Conservation (phyloP, 768 basidiomycete genomes). For the Omphalotus guepiniiformis region DNA sequence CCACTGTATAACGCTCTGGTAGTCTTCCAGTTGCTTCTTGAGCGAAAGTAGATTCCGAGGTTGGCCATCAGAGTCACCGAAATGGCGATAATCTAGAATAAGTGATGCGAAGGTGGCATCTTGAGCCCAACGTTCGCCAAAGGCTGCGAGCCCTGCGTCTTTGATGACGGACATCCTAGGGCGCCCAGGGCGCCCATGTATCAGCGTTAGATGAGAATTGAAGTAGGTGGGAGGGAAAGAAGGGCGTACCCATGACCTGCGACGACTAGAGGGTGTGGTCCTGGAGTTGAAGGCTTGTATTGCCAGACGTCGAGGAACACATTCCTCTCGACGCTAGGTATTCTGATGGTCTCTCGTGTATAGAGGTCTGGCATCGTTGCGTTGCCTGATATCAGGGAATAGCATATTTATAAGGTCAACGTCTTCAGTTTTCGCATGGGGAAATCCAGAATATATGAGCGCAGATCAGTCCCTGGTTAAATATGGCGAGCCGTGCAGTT, state of each 20-base stretch:
- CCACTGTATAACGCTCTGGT: constrained; percentile 14
- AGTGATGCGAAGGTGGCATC: constrained; percentile 22
- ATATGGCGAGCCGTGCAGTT: no score
- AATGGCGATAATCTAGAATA: constrained; percentile 24
- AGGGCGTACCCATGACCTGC: constrained; percentile 19
- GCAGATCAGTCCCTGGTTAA: no score
- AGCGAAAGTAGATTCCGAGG: constrained; percentile 8
- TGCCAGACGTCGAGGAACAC: constrained; percentile 17
- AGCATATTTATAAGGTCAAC: no score
- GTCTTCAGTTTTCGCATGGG: no score
- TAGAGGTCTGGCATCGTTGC: no score
- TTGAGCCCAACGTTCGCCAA: constrained; percentile 21
- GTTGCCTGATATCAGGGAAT: no score
- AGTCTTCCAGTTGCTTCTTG: not conserved
- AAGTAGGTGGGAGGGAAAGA: not conserved
- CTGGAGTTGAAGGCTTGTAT: constrained; percentile 14
- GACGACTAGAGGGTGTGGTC: constrained; percentile 17
- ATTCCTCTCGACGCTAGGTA: constrained; percentile 10
- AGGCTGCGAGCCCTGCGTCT: constrained; percentile 22
- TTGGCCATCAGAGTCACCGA: constrained; percentile 22
- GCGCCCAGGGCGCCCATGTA: not conserved
- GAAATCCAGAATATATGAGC: no score
- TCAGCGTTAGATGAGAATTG: not conserved
- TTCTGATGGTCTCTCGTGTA: constrained; percentile 13
- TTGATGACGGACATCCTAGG: constrained; percentile 22